These are phyloP conservation scores for Nakazawaea sp. DNA, from an alignment of 805 yeast species.

Conservation along the genomic window DNA sequence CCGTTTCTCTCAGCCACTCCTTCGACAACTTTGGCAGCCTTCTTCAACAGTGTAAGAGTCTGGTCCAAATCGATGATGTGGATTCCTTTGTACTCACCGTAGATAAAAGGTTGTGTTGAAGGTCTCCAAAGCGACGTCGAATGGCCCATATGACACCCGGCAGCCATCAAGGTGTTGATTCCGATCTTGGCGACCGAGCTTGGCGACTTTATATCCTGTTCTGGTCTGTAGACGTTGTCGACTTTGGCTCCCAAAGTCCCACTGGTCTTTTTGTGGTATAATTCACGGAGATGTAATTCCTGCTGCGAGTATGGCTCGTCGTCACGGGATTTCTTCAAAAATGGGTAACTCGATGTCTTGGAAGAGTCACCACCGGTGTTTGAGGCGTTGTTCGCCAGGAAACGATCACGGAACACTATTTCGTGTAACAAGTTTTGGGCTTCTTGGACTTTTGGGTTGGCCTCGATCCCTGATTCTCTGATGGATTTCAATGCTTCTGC, in stretches of 20 bases:
- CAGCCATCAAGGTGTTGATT: slow-evolving; percentile 69
- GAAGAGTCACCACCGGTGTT: neutral
- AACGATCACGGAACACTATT: slow-evolving; percentile 6
- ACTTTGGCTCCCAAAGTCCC: slow-evolving; percentile 61
- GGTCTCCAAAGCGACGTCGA: slow-evolving; percentile 74
- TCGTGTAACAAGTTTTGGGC: slow-evolving; percentile 2
- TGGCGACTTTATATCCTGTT: slow-evolving; percentile 58
- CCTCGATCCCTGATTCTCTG: slow-evolving; percentile 1
- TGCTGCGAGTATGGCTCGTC: slow-evolving; percentile 67
- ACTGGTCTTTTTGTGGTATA: slow-evolving; percentile 47
- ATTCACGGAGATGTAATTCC: slow-evolving; percentile 71
- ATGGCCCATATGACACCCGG: slow-evolving; percentile 95
- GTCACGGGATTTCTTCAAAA: slow-evolving; percentile 51
- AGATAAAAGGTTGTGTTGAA: slow-evolving; percentile 76
- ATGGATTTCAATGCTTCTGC: slow-evolving; percentile 4
- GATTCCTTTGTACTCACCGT: slow-evolving; percentile 85
- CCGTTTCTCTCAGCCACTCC: slow-evolving; percentile 86
- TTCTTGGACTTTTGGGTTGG: slow-evolving; percentile 6
- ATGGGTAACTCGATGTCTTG: slow-evolving; percentile 40
- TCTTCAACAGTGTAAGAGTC: slow-evolving; percentile 66
- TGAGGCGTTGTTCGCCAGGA: neutral
- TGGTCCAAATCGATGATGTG: slow-evolving; percentile 87
- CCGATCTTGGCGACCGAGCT: slow-evolving; percentile 49
- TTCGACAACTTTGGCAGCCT: slow-evolving; percentile 80
- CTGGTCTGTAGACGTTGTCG: slow-evolving; percentile 62